phyloP scores from a whole-genome alignment of 257 asterid genomes.

The Oldenlandia corymbosa region DNA sequence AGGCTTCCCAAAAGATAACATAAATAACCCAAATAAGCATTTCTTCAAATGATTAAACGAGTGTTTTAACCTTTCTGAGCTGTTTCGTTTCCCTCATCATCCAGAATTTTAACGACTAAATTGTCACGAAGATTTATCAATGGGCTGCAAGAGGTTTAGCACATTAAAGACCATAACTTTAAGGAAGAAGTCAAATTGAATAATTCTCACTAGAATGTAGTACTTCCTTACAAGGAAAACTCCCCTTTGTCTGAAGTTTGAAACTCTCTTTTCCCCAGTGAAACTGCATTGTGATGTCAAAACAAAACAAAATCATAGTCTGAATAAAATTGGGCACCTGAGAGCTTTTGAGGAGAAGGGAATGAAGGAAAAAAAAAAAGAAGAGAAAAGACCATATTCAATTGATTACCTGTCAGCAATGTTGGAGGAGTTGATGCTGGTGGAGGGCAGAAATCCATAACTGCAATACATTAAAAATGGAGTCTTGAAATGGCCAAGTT shows the following conservation, averaged over 20 bases:
- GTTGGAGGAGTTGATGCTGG: conserved; percentile 45
- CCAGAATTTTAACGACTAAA: conserved; percentile 61
- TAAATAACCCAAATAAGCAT: conserved; percentile 1
- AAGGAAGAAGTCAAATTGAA: not conserved
- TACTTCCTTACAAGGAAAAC: conserved; percentile 65
- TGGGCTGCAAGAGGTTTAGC: conserved; percentile 58
- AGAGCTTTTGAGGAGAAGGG: too few species aligned
- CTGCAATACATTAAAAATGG: conserved; percentile 29
- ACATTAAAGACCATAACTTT: not conserved
- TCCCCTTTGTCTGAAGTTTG: conserved; percentile 74
- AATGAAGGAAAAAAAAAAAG: conserved; percentile 5
- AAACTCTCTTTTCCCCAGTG: conserved; percentile 72
- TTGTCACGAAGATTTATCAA: conserved; percentile 59
- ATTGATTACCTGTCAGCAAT: conserved; percentile 56
- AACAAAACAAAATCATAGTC: not conserved
- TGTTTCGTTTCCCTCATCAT: conserved; percentile 68
- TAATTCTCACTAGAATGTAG: conserved; percentile 3
- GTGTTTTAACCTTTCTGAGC: conserved; percentile 52
- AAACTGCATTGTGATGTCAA: conserved; percentile 40
- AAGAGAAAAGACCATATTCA: not conserved
- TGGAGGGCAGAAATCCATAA: conserved; percentile 65
- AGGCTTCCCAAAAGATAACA: not conserved
- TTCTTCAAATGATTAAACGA: not conserved
- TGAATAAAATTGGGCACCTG: not conserved
- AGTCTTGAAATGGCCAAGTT: not conserved